Evolutionary conservation across 148 eudicot genomes (phyloP).

Genomic region (Amaranthus hypochondriacus): DNA sequence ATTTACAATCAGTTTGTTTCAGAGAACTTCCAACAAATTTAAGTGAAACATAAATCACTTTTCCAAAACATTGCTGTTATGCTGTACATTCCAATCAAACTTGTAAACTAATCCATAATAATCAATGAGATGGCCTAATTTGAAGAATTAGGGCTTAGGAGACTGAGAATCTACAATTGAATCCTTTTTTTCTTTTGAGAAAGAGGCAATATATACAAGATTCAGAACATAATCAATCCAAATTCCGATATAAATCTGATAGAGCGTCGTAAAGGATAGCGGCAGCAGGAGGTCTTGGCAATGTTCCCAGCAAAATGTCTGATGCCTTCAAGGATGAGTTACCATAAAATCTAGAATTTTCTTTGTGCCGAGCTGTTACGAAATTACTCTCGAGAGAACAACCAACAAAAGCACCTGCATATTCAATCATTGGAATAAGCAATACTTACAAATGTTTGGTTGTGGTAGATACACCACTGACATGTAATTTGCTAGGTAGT

Average conservation of each 20-base stretch:
- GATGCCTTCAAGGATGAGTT: conserved; percentile 54
- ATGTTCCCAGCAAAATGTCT: conserved; percentile 63
- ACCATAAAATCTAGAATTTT: conserved; percentile 71
- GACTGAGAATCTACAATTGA: conserved; percentile 24
- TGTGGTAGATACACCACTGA: too few relatives aligned
- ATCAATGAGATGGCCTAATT: conserved; percentile 1
- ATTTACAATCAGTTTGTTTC: conserved; percentile 4
- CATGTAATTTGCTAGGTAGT: too few relatives aligned
- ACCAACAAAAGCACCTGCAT: conserved; percentile 78
- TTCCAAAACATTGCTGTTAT: background rate
- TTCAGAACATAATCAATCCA: conserved; percentile 26
- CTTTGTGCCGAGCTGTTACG: conserved; percentile 59
- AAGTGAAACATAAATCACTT: background rate
- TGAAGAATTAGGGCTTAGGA: background rate
- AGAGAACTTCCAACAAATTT: background rate
- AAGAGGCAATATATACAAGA: conserved; percentile 22
- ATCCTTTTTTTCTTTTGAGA: background rate
- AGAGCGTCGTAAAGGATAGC: conserved; percentile 63
- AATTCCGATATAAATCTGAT: conserved; percentile 49
- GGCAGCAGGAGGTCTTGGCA: conserved; percentile 87
- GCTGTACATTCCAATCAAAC: background rate
- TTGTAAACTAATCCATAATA: background rate
- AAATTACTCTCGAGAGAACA: conserved; percentile 80
- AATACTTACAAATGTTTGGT: background rate
- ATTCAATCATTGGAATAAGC: conserved; percentile 8